Evolutionary conservation across 371 early-diverging fungal species (phyloP).

Genomic region (Funneliformis caledonium): DNA sequence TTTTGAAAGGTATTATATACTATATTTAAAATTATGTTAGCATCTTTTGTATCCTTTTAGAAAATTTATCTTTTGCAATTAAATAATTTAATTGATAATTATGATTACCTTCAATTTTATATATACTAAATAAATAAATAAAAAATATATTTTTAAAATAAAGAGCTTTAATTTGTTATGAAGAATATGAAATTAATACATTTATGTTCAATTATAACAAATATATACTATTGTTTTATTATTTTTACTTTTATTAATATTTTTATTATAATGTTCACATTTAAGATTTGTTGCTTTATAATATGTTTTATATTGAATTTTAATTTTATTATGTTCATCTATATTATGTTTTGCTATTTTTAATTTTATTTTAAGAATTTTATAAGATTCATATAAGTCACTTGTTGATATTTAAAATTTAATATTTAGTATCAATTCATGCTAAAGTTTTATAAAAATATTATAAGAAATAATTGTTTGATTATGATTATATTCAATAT

Average conservation of each 20-base stretch:
- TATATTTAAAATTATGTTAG: too few relatives aligned
- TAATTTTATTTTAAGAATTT: background rate
- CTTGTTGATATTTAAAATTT: background rate
- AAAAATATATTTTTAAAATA: background rate
- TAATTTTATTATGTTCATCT: background rate
- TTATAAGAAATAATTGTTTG: background rate
- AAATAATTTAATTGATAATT: background rate
- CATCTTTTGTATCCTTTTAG: too few relatives aligned
- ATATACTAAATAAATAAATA: conserved; percentile 11
- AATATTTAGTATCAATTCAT: background rate
- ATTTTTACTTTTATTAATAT: background rate
- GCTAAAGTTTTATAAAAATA: background rate
- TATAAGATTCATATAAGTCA: background rate
- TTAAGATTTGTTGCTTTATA: background rate
- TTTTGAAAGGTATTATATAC: too few relatives aligned
- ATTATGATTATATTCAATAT: background rate
- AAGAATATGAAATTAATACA: conserved; percentile 1
- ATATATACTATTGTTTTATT: background rate
- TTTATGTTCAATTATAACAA: conserved; percentile 21
- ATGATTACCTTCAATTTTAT: background rate
- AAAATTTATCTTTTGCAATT: too few relatives aligned
- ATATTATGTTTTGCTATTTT: background rate
- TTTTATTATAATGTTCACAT: conserved; percentile 27
- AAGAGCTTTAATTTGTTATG: background rate
- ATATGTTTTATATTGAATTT: conserved; percentile 1